These are phyloP conservation scores for Piloderma croceum DNA, from an alignment of 768 basidiomycete genomes.

Conservation along the genomic window DNA sequence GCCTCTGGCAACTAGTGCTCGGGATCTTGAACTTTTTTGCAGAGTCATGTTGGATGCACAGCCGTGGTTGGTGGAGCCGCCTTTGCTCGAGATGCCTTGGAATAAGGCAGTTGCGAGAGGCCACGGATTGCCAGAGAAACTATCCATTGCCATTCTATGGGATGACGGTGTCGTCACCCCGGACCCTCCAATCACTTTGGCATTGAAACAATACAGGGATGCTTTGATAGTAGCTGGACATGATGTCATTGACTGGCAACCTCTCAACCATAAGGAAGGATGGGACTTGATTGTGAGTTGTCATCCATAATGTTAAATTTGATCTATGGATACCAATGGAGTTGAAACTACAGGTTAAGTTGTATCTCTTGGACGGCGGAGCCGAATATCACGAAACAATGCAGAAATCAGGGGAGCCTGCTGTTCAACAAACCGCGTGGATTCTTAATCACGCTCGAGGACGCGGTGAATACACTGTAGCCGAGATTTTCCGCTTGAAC, in stretches of 20 bases:
- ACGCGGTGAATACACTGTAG: neutral
- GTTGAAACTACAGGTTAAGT: constrained; percentile 29
- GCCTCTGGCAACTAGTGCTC: no score
- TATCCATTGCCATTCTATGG: constrained; percentile 46
- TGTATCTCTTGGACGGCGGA: constrained; percentile 35
- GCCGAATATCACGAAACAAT: constrained; percentile 38
- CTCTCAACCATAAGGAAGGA: constrained; percentile 22
- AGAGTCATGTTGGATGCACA: constrained; percentile 42
- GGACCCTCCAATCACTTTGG: constrained; percentile 47
- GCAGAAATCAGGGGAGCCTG: constrained; percentile 39
- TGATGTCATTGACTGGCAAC: constrained; percentile 37
- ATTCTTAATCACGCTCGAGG: constrained; percentile 8
- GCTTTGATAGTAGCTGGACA: constrained; percentile 47
- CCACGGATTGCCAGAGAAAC: constrained; percentile 37
- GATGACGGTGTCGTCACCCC: constrained; percentile 35
- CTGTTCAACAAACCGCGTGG: constrained; percentile 39
- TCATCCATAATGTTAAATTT: constrained; percentile 34
- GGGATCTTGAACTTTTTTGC: constrained; percentile 49
- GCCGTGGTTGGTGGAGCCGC: constrained; percentile 55
- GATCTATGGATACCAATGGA: constrained; percentile 37
- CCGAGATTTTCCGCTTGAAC: constrained; percentile 45
- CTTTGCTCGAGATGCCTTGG: constrained; percentile 41
- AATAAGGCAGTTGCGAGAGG: constrained; percentile 38
- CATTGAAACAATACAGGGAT: constrained; percentile 37
- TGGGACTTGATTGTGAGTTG: constrained; percentile 7